Base-by-base conservation (phyloP, 495 filamentous ascomycete species). In the Astrothelium macrocarpum region DNA sequence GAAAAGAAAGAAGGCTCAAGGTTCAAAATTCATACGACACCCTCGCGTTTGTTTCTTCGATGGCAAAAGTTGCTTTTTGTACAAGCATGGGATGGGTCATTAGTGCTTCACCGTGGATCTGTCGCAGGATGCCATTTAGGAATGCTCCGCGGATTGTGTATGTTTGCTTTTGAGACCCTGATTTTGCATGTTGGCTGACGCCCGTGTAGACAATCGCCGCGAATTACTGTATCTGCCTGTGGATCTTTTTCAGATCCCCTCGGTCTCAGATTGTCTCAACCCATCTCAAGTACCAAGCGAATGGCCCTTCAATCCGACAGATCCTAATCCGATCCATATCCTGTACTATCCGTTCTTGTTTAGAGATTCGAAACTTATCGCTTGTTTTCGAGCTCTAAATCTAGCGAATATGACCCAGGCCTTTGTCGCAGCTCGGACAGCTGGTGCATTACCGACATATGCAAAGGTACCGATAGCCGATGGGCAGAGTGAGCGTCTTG, bases 361-460 rank as follows among this genome's bases (percentile, higher is more conserved):
- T 60, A 84, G 80, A 31, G 83, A 86, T 0, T 79, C 86, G 0
- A 82, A 82, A 14, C 75, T 94, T 9, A 87, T 95, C 42, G 87
- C 85, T 0, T 95, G 91, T 70, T 96, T 96, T 69, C 87, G 92
- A 2, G 83, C 90, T n/a, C 84, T 96, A 63, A 96, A 96, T 68
- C 88, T 89, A 67, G 84, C 85, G 0, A 80, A 80, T 29, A 96
- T 97, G 92, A 88, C 83, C 26, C 83, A 85, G 58, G 80, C 85
- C 9, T 90, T 84, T 68, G 88, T 93, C 68, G 79, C 83, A 56
- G 84, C 90, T 0, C 84, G 82, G 81, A 87, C 42, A 79, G 78
- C 5, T 81, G 78, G 83, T 9, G 16, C 45, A 16, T n/a, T 49
- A 1, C 45, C 45, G 45, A 49, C 5, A 49, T 5, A n/a, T 16